These are phyloP conservation scores for Xylaria curta DNA, from an alignment of 495 filamentous ascomycete genomes.

Conservation along the genomic window DNA sequence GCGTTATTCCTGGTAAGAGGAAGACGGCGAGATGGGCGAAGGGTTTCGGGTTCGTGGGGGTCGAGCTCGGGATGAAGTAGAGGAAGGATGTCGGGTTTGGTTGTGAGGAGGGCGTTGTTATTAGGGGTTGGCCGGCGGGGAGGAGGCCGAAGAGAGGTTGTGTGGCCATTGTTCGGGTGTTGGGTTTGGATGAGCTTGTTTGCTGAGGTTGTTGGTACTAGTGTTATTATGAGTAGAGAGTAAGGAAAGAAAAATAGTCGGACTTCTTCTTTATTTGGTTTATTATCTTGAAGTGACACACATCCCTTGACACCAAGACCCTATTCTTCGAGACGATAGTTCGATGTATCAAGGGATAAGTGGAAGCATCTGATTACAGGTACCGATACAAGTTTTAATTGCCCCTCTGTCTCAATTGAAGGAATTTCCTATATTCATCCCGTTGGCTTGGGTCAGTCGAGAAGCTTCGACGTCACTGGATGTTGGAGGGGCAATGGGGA, in stretches of 20 bases:
- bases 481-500: constrained; percentile 6
- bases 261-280: neutral
- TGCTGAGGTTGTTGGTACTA: constrained; percentile 13
- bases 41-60: constrained; percentile 35
- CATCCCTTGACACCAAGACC: too few relatives aligned
- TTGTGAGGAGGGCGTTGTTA: constrained; percentile 49
- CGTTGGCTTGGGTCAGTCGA: neutral
- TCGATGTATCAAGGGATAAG: neutral
- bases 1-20: constrained; percentile 76
- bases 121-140: constrained; percentile 56
- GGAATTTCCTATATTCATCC: neutral
- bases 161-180: constrained; percentile 22
- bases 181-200: neutral
- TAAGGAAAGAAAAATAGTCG: neutral
- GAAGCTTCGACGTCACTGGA: constrained; percentile 29
- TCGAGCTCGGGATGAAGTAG: constrained; percentile 49
- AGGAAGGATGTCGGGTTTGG: constrained; percentile 49
- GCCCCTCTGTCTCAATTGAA: neutral
- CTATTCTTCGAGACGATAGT: too few relatives aligned
- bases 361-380: neutral
- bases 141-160: constrained; percentile 54
- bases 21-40: constrained; percentile 90
- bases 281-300: neutral
- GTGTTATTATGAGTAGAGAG: neutral
- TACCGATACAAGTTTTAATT: neutral